Conservation (phyloP, 169 alveolate genomes). For the Hepatocystis sp. region DNA sequence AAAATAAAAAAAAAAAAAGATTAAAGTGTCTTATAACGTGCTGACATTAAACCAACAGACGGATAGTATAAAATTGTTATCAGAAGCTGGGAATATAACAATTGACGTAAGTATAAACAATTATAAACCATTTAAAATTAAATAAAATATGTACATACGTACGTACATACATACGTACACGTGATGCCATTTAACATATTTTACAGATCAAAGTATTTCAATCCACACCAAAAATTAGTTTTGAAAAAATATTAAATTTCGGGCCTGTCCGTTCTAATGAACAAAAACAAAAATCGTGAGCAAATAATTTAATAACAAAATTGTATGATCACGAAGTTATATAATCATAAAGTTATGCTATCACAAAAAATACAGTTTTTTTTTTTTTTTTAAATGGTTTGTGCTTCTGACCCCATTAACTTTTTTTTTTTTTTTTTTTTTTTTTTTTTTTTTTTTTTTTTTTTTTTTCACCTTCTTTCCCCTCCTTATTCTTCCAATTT, state of each 20-base stretch:
- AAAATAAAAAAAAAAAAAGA: too few relatives aligned
- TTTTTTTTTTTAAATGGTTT: too few relatives aligned
- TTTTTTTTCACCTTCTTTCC: conserved; percentile 1
- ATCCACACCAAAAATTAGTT: conserved; percentile 25
- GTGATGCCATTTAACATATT: too few relatives aligned
- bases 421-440: too few relatives aligned
- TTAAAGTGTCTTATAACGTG: conserved; percentile 44
- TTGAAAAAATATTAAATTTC: conserved; percentile 34
- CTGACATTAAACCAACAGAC: conserved; percentile 29
- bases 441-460: background rate
- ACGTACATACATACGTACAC: background rate
- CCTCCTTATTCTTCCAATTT: background rate
- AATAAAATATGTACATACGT: background rate
- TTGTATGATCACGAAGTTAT: too few relatives aligned
- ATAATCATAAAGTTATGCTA: too few relatives aligned
- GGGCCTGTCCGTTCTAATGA: conserved; percentile 66
- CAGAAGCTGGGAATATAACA: conserved; percentile 57
- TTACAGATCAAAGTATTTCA: conserved; percentile 52
- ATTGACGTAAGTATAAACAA: conserved; percentile 34
- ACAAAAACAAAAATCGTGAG: conserved; percentile 47
- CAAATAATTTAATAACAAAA: too few relatives aligned
- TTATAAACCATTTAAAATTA: background rate
- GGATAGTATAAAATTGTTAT: conserved; percentile 42
- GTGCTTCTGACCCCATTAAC: too few relatives aligned
- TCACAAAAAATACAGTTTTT: too few relatives aligned